Conservation (phyloP, 805 yeast species). For the Starmera caribaea region DNA sequence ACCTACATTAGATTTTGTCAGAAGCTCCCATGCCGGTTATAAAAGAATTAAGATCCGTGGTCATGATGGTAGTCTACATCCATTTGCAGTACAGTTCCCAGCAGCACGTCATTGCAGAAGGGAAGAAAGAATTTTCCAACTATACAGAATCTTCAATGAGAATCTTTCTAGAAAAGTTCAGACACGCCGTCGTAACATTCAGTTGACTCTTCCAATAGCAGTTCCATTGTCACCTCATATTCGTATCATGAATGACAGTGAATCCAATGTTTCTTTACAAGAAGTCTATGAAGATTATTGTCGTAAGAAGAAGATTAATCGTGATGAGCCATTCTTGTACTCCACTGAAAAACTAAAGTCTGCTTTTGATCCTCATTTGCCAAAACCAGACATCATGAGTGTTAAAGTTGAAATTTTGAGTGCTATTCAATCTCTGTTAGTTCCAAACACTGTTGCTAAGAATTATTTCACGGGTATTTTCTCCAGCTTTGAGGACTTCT, state of each 20-base stretch:
- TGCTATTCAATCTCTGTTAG: slow-evolving; percentile 79
- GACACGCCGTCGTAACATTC: slow-evolving; percentile 75
- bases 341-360: slow-evolving; percentile 80
- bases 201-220: slow-evolving; percentile 82
- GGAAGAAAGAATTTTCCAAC: slow-evolving; percentile 88
- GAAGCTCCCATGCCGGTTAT: slow-evolving; percentile 87
- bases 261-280: slow-evolving; percentile 66
- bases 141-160: slow-evolving; percentile 82
- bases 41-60: slow-evolving; percentile 86
- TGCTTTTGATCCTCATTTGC: slow-evolving; percentile 87
- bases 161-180: slow-evolving; percentile 75
- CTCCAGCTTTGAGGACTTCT: slow-evolving; percentile 82
- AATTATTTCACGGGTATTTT: slow-evolving; percentile 66
- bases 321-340: slow-evolving; percentile 87
- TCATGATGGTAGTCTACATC: slow-evolving; percentile 83
- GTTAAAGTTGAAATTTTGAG: slow-evolving; percentile 86
- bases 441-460: slow-evolving; percentile 75
- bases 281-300: slow-evolving; percentile 85
- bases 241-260: slow-evolving; percentile 76
- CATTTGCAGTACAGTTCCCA: slow-evolving; percentile 95
- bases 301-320: slow-evolving; percentile 54
- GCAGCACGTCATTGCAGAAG: slow-evolving; percentile 96
- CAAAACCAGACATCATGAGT: slow-evolving; percentile 85
- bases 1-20: slow-evolving; percentile 77
- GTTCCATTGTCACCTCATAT: slow-evolving; percentile 93